Base-by-base conservation (phyloP, 805 yeast genomes). In the Tanozyma kutaoensis region DNA sequence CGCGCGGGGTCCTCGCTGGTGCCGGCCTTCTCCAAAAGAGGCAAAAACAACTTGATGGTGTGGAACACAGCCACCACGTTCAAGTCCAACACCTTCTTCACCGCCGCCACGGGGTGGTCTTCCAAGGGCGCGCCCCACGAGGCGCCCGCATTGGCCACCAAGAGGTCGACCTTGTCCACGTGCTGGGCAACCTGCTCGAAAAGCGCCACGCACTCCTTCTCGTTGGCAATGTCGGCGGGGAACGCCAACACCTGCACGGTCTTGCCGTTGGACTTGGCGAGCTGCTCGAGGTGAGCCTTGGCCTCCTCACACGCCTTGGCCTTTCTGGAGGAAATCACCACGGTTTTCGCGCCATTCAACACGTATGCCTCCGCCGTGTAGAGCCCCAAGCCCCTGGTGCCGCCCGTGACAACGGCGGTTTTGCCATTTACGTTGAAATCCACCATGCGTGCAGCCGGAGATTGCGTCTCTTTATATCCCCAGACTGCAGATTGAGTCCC, bases 131-230 rank as follows among this genome's bases (percentile, higher is more conserved):
- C 75, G 12, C 85, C 86, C 86, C 86, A 77, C 10, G 76, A 52
- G 7, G 85, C 84, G 17, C 88, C 88, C 5, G 88, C 86, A 41
- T 77, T 78, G 26, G 85, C 81, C 39, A 75, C 60, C 35, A 77
- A 58, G 33, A 77, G 73, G 46, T 77, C 72, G 20, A 76, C 60
- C 39, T 61, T 56, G 12, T 48, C 46, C 15, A 66, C 64, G 13
- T 42, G 44, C 30, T 50, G 45, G 11, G 46, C 33, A 11, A 66
- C 65, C 21, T 56, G 60, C 5, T 56, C 47, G 25, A 40, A 49
- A 34, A 77, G 63, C 13, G 48, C 36, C 28, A 55, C 49, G 26
- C 63, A 61, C 8, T 76, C 78, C 9, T 45, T 54, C 21, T 60
- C 64, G 21, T 48, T 54, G 12, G 75, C 61, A 29, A 72, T 49